phyloP scores from a whole-genome alignment of 106 monocot species.

The Dendrobium catenatum region DNA sequence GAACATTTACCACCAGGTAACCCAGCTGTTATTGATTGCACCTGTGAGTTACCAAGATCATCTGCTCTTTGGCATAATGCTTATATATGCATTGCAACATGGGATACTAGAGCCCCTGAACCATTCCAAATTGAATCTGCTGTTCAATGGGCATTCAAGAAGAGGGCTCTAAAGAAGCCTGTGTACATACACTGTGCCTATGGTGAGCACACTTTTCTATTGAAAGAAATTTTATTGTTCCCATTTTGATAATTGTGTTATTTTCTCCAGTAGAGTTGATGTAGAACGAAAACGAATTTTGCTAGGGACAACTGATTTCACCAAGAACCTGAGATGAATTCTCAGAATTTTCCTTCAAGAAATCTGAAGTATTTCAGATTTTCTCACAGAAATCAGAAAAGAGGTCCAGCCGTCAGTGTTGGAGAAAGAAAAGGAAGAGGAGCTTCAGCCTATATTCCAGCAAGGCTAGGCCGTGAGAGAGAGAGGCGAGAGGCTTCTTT shows the following conservation, averaged over 20 bases:
- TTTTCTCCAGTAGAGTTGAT: neutral
- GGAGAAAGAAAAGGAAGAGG: too few species aligned
- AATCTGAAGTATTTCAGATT: too few species aligned
- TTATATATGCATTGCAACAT: constrained; percentile 80
- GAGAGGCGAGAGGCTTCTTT: too few species aligned
- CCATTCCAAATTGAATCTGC: constrained; percentile 76
- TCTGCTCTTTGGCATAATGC: constrained; percentile 28
- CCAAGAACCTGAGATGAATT: too few species aligned
- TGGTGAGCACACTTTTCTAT: constrained; percentile 31
- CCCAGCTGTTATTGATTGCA: constrained; percentile 86
- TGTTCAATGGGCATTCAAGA: constrained; percentile 72
- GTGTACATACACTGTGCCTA: constrained; percentile 82
- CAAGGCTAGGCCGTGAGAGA: too few species aligned
- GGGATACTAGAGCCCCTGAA: constrained; percentile 83
- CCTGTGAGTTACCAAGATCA: constrained; percentile 85
- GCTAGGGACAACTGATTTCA: too few species aligned
- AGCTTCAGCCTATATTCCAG: too few species aligned
- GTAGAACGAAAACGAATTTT: too few species aligned
- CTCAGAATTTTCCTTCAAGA: too few species aligned
- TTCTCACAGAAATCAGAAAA: too few species aligned
- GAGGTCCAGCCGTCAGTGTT: too few species aligned
- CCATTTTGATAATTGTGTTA: neutral
- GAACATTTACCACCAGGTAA: constrained; percentile 68
- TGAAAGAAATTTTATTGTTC: constrained; percentile 1
- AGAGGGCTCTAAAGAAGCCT: constrained; percentile 61